Base-by-base conservation (phyloP, 306 rosid genomes). In the Nissolia schottii region DNA sequence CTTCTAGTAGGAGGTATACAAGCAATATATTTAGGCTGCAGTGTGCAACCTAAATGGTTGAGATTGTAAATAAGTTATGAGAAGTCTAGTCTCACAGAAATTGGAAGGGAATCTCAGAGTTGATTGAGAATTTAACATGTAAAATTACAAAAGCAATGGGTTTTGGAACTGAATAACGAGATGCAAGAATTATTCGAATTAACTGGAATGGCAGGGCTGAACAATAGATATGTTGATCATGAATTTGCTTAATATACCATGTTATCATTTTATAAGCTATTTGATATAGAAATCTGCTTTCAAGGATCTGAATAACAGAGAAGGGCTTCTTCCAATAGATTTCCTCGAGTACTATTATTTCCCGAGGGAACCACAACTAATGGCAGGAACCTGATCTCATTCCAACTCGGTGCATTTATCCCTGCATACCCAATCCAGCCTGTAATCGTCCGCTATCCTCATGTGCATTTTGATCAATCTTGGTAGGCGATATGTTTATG, bases 361-460 rank as follows among this genome's bases (percentile, higher is more conserved):
- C 99, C 99, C 0, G 99, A 95, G 87, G 99, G 97, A 82, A 95
- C 99, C 58, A 95, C 99, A 6, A 95, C 97, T 45, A 95, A 95
- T 32, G 99, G 99, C 35, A 85, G 87, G 80, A 81, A 53, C 63
- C 90, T 95, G 18, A 95, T 95, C 63, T 91, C 99, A 56, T 95
- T 95, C 80, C 97, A 91, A 85, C 96, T 89, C 22, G 97, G 99
- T 69, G 99, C 99, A 68, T 95, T 95, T 77, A 85, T 91, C 69
- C 92, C 95, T 28, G 93, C 93, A 53, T 84, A 75, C 71, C 81
- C 99, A 43, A 87, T 95, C 78, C 99, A 95, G 79, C 96, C 99
- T 51, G 87, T 89, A 49, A 24, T 85, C 76, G 96, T 89, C 66
- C 96, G 96, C 72, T 95, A 91, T 86, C 99, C 99, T 73, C 95